A percentile compares a stretch with the other conserved stretches of the same genome.
Conservation (phyloP, 225 moss, liverwort and hornwort species). For the Bryoerythrophyllum caledonicum region DNA sequence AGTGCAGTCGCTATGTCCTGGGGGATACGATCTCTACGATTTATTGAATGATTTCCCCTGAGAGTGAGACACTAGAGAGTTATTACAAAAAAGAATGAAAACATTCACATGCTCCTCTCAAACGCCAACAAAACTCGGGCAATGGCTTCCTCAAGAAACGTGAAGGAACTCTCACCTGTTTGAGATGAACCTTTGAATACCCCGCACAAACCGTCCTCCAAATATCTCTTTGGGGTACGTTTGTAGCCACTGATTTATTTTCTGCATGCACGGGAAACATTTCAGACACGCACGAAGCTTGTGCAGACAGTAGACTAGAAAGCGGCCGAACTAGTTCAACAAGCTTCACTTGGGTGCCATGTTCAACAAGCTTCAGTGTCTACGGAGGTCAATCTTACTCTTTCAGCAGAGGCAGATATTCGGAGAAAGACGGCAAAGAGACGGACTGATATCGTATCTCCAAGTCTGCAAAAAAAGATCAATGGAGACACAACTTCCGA, state of each 20-base stretch:
- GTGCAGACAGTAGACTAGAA: not conserved
- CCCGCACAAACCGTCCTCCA: conserved; percentile 73
- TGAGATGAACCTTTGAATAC: conserved; percentile 62
- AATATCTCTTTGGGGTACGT: conserved; percentile 68
- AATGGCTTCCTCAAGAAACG: not conserved
- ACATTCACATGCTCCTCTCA: not conserved
- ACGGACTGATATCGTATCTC: conserved; percentile 53
- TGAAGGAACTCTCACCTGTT: conserved; percentile 42
- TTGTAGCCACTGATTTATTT: conserved; percentile 62
- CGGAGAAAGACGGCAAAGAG: conserved; percentile 55
- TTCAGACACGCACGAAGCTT: conserved; percentile 6
- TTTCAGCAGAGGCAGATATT: conserved; percentile 51
- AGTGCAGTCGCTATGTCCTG: conserved; percentile 26
- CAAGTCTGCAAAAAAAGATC: conserved; percentile 44
- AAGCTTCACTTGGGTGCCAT: conserved; percentile 1
- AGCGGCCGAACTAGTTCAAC: not conserved
- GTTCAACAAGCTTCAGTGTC: not conserved
- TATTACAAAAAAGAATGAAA: not conserved
- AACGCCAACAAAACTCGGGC: not conserved
- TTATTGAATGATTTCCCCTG: conserved; percentile 31
- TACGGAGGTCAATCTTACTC: conserved; percentile 32
- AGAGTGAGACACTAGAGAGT: conserved; percentile 1
- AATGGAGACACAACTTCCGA: conserved; percentile 4
- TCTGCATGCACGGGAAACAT: conserved; percentile 32
- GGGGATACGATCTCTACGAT: conserved; percentile 26